Conservation (phyloP, 768 basidiomycete species). For the Agrocybe pediades region DNA sequence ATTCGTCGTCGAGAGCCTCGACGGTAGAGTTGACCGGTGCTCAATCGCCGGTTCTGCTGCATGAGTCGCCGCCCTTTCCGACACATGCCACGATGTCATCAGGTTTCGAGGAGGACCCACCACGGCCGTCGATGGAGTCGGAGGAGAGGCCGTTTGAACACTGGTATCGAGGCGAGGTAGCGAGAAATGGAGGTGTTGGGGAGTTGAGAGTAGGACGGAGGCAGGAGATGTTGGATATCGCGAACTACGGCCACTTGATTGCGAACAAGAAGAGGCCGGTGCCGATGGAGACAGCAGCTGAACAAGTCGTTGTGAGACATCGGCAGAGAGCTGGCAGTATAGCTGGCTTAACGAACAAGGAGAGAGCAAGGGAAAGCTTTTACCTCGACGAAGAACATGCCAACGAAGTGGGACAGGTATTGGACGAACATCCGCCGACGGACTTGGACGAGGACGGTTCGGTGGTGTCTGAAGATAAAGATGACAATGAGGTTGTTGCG, state of each 20-base stretch:
- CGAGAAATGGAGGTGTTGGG: slow-evolving; percentile 87
- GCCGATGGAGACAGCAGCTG: slow-evolving; percentile 22
- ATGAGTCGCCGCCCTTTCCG: slow-evolving; percentile 67
- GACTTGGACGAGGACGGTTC: slow-evolving; percentile 66
- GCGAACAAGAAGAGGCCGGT: slow-evolving; percentile 29
- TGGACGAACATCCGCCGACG: slow-evolving; percentile 77
- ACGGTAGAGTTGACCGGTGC: slow-evolving; percentile 21
- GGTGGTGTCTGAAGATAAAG: slow-evolving; percentile 31
- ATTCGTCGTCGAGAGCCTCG: slow-evolving; percentile 25
- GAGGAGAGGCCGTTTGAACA: slow-evolving; percentile 86
- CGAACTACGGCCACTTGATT: slow-evolving; percentile 76
- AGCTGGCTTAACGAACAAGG: slow-evolving; percentile 52
- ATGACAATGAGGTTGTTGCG: slow-evolving; percentile 20
- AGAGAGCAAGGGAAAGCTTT: slow-evolving; percentile 63
- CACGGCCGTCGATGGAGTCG: slow-evolving; percentile 70
- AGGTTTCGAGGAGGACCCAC: slow-evolving; percentile 37
- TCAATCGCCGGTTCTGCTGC: slow-evolving; percentile 44
- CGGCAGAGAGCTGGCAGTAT: slow-evolving; percentile 71
- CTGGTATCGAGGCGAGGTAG: slow-evolving; percentile 88
- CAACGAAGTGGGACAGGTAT: slow-evolving; percentile 50
- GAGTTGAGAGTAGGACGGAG: slow-evolving; percentile 74
- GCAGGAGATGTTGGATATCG: slow-evolving; percentile 87
- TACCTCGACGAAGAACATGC: slow-evolving; percentile 65
- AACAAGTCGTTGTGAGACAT: slow-evolving; percentile 26
- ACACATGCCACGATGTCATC: slow-evolving; percentile 47